Evolutionary conservation across 129 eudicot species (phyloP).

Genomic region (Lactuca sativa): DNA sequence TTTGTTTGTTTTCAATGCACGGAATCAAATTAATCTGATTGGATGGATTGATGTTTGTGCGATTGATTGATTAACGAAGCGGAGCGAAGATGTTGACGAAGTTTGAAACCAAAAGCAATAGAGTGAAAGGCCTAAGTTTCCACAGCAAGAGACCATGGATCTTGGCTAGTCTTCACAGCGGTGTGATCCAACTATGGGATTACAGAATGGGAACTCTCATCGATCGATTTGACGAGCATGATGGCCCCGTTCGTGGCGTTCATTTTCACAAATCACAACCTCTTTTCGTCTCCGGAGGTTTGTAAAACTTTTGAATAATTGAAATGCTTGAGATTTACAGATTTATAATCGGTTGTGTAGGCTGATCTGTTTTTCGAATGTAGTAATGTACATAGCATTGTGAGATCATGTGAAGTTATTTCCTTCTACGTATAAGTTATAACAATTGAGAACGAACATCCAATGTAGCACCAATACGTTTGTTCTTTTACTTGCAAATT

Average conservation of each 20-base stretch:
- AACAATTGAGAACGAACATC: neutral
- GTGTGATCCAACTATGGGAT: conserved; percentile 81
- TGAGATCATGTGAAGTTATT: neutral
- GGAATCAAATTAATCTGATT: conserved; percentile 9
- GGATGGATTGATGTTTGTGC: conserved; percentile 5
- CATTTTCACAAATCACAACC: conserved; percentile 75
- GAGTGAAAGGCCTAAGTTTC: conserved; percentile 73
- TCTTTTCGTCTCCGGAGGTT: conserved; percentile 73
- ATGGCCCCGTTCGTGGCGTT: conserved; percentile 83
- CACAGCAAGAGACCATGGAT: conserved; percentile 82
- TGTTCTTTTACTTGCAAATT: neutral
- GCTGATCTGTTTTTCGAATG: neutral
- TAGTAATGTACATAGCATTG: neutral
- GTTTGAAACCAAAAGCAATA: conserved; percentile 66
- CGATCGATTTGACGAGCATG: conserved; percentile 69
- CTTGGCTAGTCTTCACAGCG: conserved; percentile 73
- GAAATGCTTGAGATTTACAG: neutral
- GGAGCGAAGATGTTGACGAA: conserved; percentile 57
- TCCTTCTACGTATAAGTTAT: no score
- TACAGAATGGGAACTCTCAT: conserved; percentile 73
- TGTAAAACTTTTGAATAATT: neutral
- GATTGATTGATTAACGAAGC: conserved; percentile 3
- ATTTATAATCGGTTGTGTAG: neutral
- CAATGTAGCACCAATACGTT: neutral
- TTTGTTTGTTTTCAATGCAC: neutral